Percentiles rank a stretch among this genome's conserved stretches.
These are phyloP conservation scores for Trifolium repens DNA, from an alignment of 306 rosid species.

Conservation along the genomic window DNA sequence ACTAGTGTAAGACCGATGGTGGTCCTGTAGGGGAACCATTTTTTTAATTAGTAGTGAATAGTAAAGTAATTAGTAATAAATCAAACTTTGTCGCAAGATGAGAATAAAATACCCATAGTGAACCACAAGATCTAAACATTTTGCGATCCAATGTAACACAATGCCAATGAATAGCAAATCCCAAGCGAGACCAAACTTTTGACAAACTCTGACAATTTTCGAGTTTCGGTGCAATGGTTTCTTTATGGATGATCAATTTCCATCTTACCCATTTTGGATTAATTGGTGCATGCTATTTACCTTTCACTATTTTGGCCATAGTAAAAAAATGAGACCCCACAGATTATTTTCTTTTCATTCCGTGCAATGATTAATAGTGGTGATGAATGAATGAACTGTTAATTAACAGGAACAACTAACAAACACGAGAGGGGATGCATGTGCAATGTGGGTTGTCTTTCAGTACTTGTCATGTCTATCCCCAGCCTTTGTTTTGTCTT, in stretches of 20 bases:
- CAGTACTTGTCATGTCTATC: conserved; percentile 50
- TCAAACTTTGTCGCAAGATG: too few species aligned
- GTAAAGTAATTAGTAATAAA: too few species aligned
- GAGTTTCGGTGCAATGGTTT: conserved; percentile 33
- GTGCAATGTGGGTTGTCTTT: conserved; percentile 59
- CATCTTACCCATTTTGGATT: conserved; percentile 29
- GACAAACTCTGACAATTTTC: conserved; percentile 38
- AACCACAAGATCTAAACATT: too few species aligned
- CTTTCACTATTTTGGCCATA: conserved; percentile 53
- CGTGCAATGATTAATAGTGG: conserved; percentile 65
- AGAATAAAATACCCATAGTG: too few species aligned
- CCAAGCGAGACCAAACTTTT: background rate
- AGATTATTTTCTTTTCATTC: conserved; percentile 62
- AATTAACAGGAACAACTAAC: conserved; percentile 47
- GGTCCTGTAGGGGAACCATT: too few species aligned
- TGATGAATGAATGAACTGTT: conserved; percentile 50
- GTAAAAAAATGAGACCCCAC: conserved; percentile 49
- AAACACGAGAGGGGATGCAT: conserved; percentile 57
- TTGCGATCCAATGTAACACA: background rate
- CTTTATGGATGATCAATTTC: conserved; percentile 31
- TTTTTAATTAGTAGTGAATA: too few species aligned
- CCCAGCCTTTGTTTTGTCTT: conserved; percentile 44
- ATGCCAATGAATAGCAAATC: background rate
- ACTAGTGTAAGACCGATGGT: too few species aligned
- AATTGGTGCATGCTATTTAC: conserved; percentile 41